phyloP scores from a whole-genome alignment of 2,329 filamentous ascomycete species.

The Trichoderma asperellum region DNA sequence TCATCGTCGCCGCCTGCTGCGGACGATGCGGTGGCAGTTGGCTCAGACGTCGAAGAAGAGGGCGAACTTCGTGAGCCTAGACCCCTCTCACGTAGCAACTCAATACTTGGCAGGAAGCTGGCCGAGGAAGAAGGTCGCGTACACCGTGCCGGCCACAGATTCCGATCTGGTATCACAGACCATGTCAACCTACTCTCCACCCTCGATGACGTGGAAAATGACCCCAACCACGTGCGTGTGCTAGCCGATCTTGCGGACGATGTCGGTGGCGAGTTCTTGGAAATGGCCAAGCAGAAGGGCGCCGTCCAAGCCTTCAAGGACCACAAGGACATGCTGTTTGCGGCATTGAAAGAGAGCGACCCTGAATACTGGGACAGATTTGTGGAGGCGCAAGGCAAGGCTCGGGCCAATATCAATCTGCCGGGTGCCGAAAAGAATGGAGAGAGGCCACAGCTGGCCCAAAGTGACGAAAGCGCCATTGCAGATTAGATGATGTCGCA shows the following conservation, averaged over 20 bases:
- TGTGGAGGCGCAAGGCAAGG: slow-evolving; percentile 64
- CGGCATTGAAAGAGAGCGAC: slow-evolving; percentile 61
- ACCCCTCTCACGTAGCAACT: slow-evolving; percentile 56
- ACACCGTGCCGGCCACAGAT: slow-evolving; percentile 59
- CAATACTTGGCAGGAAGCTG: slow-evolving; percentile 57
- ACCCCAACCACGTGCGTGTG: slow-evolving; percentile 55
- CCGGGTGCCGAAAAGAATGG: slow-evolving; percentile 34
- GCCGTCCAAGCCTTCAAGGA: slow-evolving; percentile 65
- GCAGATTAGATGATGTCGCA: slow-evolving; percentile 40
- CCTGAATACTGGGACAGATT: slow-evolving; percentile 68
- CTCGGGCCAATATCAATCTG: slow-evolving; percentile 55
- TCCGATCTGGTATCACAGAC: slow-evolving; percentile 59
- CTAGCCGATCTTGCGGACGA: slow-evolving; percentile 67
- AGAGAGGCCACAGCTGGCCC: slow-evolving; percentile 28
- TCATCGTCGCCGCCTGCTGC: slow-evolving; percentile 36
- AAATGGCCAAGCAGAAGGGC: slow-evolving; percentile 60
- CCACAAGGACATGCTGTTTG: slow-evolving; percentile 55
- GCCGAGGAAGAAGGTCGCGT: slow-evolving; percentile 62
- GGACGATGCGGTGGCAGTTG: slow-evolving; percentile 43
- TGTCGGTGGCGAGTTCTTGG: slow-evolving; percentile 62
- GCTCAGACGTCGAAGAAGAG: slow-evolving; percentile 57
- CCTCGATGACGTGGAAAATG: slow-evolving; percentile 54
- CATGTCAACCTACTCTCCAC: slow-evolving; percentile 55
- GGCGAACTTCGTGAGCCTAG: slow-evolving; percentile 47
- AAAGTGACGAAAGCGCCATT: slow-evolving; percentile 48